These are phyloP conservation scores for Lyophyllum semitale DNA, from an alignment of 768 basidiomycete species.

Conservation along the genomic window DNA sequence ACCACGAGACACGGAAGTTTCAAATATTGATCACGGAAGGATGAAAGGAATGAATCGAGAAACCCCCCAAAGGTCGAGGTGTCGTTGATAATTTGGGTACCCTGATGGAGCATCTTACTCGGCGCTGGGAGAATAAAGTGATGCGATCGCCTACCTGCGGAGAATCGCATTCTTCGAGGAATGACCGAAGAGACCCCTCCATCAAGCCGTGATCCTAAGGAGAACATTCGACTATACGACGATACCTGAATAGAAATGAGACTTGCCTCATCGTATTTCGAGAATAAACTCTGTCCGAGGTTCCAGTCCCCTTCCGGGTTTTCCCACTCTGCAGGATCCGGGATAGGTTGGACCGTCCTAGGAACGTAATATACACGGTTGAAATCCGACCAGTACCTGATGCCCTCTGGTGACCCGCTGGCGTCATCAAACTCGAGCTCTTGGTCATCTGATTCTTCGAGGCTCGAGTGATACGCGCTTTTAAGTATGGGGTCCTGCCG, in stretches of 20 bases:
- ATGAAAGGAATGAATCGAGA: conserved; percentile 53
- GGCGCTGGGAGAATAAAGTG: background rate
- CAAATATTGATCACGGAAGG: conserved; percentile 67
- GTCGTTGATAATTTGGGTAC: conserved; percentile 69
- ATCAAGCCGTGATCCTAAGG: conserved; percentile 62
- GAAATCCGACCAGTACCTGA: conserved; percentile 73
- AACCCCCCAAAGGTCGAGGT: conserved; percentile 68
- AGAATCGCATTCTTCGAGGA: conserved; percentile 76
- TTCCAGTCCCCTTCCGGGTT: conserved; percentile 57
- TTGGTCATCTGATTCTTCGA: conserved; percentile 27
- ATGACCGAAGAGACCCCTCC: conserved; percentile 66
- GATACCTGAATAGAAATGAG: background rate
- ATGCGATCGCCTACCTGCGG: conserved; percentile 55
- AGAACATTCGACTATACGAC: background rate
- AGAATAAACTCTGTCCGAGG: conserved; percentile 51
- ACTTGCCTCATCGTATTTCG: conserved; percentile 55
- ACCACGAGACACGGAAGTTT: conserved; percentile 63
- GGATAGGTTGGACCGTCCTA: conserved; percentile 63
- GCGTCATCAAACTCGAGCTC: conserved; percentile 5
- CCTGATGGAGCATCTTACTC: conserved; percentile 38
- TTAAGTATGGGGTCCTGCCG: conserved; percentile 52
- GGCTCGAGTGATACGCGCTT: conserved; percentile 55
- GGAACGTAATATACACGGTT: conserved; percentile 65
- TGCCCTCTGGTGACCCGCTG: conserved; percentile 20
- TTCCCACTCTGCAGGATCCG: conserved; percentile 61